Evolutionary conservation across 1,284 basidiomycete genomes (phyloP).

Genomic region (Rhodotorula sp.): DNA sequence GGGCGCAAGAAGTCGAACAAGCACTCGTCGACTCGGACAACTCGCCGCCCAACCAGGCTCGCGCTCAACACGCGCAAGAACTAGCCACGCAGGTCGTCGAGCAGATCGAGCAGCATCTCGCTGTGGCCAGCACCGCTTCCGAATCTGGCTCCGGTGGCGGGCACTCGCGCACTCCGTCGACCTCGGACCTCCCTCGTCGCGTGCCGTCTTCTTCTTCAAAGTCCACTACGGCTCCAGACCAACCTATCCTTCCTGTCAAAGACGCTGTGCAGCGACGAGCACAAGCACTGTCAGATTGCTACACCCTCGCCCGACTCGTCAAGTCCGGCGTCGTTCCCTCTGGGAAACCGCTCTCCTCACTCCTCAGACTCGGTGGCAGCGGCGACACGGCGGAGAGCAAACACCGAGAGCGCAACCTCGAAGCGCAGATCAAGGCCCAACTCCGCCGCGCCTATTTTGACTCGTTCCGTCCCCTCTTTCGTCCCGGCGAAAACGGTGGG

Average conservation of each 20-base stretch:
- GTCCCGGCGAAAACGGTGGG: background rate
- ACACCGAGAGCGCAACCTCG: background rate
- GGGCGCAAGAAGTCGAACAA: conserved; percentile 9
- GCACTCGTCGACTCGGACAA: conserved; percentile 1
- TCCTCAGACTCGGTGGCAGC: conserved; percentile 50
- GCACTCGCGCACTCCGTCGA: background rate
- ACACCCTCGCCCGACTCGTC: conserved; percentile 64
- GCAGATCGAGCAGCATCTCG: conserved; percentile 2
- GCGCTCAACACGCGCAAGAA: too few relatives aligned
- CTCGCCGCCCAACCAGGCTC: too few relatives aligned
- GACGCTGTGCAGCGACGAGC: background rate
- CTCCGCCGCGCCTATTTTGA: conserved; percentile 62
- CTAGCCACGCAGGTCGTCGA: background rate
- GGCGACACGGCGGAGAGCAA: too few relatives aligned
- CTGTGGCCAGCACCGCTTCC: background rate
- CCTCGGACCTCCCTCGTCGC: conserved; percentile 8
- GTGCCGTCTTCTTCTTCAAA: background rate
- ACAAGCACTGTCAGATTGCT: conserved; percentile 51
- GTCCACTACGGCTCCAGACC: background rate
- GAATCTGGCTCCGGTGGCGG: too few relatives aligned
- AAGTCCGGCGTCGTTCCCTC: conserved; percentile 62
- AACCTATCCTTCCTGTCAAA: conserved; percentile 8
- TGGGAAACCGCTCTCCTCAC: conserved; percentile 66
- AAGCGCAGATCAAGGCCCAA: conserved; percentile 57
- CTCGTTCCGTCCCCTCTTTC: conserved; percentile 59